Percentiles rank a stretch among this genome's conserved stretches.
Conservation (phyloP, 352 stramenopile species). For the Globisporangium okanoganense region DNA sequence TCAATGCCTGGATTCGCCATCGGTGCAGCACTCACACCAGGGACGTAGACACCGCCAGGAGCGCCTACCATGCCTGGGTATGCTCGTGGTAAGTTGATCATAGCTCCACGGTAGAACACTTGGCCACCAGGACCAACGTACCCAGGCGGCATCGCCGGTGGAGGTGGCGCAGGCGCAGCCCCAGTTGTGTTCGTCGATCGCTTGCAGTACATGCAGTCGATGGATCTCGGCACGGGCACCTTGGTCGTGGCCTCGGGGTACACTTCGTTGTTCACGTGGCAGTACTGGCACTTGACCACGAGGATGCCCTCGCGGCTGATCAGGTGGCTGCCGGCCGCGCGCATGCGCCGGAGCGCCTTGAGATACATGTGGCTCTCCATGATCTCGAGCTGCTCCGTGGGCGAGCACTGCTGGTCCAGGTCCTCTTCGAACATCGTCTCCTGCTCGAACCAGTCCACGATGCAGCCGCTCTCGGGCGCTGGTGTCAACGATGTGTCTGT, state of each 20-base stretch:
- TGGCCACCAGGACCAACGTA: background rate
- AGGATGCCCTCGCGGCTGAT: constrained; percentile 49
- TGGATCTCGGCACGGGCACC: constrained; percentile 49
- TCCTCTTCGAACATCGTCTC: constrained; percentile 90
- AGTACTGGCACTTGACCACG: constrained; percentile 51
- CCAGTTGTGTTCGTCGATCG: constrained; percentile 33
- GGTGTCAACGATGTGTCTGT: constrained; percentile 2
- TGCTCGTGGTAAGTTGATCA: constrained; percentile 1
- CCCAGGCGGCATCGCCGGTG: constrained; percentile 15
- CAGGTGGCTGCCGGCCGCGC: constrained; percentile 24
- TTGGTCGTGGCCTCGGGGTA: constrained; percentile 53
- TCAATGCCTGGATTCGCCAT: background rate
- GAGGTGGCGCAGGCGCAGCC: constrained; percentile 22
- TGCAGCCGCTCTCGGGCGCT: constrained; percentile 23
- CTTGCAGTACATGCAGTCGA: constrained; percentile 72
- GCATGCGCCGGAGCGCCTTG: constrained; percentile 59
- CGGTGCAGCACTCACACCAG: background rate
- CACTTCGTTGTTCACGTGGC: constrained; percentile 55
- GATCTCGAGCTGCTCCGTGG: constrained; percentile 67
- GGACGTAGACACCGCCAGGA: background rate
- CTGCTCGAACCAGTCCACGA: constrained; percentile 86
- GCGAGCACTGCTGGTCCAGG: constrained; percentile 72
- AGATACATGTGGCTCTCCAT: constrained; percentile 65
- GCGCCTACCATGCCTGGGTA: background rate
- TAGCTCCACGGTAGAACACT: background rate